These are phyloP conservation scores for Candida argentea DNA, from an alignment of 805 yeast genomes.

Conservation along the genomic window DNA sequence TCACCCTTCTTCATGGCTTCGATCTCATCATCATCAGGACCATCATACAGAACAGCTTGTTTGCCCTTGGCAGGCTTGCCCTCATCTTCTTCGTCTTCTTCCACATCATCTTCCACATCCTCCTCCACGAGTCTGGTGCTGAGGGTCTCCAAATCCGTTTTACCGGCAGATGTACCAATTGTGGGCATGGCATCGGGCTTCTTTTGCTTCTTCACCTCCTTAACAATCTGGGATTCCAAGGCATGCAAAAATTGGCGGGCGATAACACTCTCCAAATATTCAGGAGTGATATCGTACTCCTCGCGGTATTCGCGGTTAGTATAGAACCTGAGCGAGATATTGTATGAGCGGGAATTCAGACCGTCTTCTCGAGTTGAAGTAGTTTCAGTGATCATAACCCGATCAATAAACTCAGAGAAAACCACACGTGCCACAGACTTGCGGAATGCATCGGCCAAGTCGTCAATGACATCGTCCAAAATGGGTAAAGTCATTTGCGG, in stretches of 20 bases:
- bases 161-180: conserved; percentile 64
- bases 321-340: conserved; percentile 66
- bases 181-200: conserved; percentile 47
- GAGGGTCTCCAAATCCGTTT: conserved; percentile 34
- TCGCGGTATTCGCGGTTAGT: conserved; percentile 64
- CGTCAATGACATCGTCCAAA: conserved; percentile 67
- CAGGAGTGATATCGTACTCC: conserved; percentile 82
- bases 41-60: conserved; percentile 88
- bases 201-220: conserved; percentile 77
- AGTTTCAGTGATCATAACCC: conserved; percentile 79
- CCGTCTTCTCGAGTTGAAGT: conserved; percentile 50
- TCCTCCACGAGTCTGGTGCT: conserved; percentile 17
- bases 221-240: conserved; percentile 63
- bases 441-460: conserved; percentile 86
- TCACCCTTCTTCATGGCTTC: conserved; percentile 83
- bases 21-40: conserved; percentile 89
- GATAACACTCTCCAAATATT: conserved; percentile 63
- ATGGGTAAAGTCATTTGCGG: conserved; percentile 97
- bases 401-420: conserved; percentile 81
- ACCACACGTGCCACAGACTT: conserved; percentile 78
- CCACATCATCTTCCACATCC: conserved; percentile 18
- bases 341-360: conserved; percentile 57
- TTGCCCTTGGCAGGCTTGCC: conserved; percentile 56
- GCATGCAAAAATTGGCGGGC: conserved; percentile 53
- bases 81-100: conserved; percentile 51